Conservation (phyloP, 805 yeast species). For the Candida krabiensis region DNA sequence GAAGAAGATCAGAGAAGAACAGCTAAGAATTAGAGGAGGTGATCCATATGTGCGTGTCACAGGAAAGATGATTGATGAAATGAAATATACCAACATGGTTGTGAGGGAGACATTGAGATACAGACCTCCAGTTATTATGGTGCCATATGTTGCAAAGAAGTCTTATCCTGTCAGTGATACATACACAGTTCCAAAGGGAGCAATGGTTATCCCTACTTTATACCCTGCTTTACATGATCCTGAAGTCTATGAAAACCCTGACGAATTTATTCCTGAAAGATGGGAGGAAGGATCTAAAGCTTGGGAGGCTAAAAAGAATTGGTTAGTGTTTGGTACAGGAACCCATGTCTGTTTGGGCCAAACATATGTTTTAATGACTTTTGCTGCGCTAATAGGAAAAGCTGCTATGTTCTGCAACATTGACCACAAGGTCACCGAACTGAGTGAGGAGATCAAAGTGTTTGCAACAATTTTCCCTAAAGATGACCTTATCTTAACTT, state of each 20-base stretch:
- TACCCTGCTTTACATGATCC: constrained; percentile 98
- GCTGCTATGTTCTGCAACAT: constrained; percentile 80
- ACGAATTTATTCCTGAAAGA: constrained; percentile 92
- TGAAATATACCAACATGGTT: constrained; percentile 87
- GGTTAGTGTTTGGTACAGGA: constrained; percentile 97
- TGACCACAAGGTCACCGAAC: constrained; percentile 76
- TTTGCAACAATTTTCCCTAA: constrained; percentile 98
- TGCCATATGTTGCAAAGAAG: constrained; percentile 91
- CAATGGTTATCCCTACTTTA: constrained; percentile 94
- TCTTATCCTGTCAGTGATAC: constrained; percentile 77
- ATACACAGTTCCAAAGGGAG: constrained; percentile 93
- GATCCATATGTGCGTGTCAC: constrained; percentile 64
- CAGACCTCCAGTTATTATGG: constrained; percentile 98
- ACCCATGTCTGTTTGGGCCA: constrained; percentile 96
- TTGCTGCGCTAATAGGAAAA: constrained; percentile 89
- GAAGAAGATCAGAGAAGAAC: constrained; percentile 88
- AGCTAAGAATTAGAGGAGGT: constrained; percentile 74
- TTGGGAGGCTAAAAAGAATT: constrained; percentile 76
- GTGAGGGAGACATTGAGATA: constrained; percentile 90
- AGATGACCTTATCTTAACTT: constrained; percentile 85
- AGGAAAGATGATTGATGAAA: constrained; percentile 75
- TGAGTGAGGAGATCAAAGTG: constrained; percentile 89
- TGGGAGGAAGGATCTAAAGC: constrained; percentile 84
- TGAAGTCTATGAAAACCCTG: constrained; percentile 93
- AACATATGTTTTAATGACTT: constrained; percentile 86